These are phyloP conservation scores for Calonectria honghensis DNA, from an alignment of 2,329 filamentous ascomycete genomes.

Conservation along the genomic window DNA sequence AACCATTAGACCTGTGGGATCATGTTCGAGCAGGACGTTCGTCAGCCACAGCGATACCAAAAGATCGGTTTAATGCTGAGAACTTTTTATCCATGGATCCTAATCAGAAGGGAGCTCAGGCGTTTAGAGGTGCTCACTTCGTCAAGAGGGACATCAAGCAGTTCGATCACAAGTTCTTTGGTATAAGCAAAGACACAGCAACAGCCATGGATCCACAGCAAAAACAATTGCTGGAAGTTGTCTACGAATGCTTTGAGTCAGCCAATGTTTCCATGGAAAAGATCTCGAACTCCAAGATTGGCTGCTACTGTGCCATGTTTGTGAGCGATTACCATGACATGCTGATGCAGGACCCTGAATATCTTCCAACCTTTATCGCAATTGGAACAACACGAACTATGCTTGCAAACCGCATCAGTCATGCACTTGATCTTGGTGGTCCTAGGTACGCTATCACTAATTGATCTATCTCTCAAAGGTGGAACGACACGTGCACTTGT, in stretches of 20 bases:
- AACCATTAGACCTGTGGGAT: conserved; percentile 51
- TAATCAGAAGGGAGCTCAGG: conserved; percentile 50
- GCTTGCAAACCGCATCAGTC: conserved; percentile 53
- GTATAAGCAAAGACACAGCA: conserved; percentile 52
- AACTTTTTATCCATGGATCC: conserved; percentile 52
- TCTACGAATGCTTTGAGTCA: conserved; percentile 52
- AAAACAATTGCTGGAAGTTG: conserved; percentile 51
- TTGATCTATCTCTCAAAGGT: background rate
- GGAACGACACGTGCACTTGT: background rate
- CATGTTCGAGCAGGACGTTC: conserved; percentile 50
- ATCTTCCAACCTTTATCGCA: conserved; percentile 52
- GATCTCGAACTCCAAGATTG: conserved; percentile 51
- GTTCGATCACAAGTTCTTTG: conserved; percentile 54
- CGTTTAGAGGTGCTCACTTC: conserved; percentile 51
- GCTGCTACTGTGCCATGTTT: conserved; percentile 54
- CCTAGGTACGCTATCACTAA: conserved; percentile 45
- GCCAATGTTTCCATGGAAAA: conserved; percentile 51
- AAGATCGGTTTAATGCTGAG: conserved; percentile 52
- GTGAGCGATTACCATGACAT: conserved; percentile 52
- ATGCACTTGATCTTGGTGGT: conserved; percentile 52
- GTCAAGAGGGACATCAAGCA: conserved; percentile 52
- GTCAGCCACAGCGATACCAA: conserved; percentile 49
- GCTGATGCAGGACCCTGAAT: conserved; percentile 52
- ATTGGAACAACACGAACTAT: conserved; percentile 54
- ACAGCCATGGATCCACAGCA: conserved; percentile 54